Base-by-base conservation (phyloP, 139 green algal species). In the Raphidocelis subcapitata region DNA sequence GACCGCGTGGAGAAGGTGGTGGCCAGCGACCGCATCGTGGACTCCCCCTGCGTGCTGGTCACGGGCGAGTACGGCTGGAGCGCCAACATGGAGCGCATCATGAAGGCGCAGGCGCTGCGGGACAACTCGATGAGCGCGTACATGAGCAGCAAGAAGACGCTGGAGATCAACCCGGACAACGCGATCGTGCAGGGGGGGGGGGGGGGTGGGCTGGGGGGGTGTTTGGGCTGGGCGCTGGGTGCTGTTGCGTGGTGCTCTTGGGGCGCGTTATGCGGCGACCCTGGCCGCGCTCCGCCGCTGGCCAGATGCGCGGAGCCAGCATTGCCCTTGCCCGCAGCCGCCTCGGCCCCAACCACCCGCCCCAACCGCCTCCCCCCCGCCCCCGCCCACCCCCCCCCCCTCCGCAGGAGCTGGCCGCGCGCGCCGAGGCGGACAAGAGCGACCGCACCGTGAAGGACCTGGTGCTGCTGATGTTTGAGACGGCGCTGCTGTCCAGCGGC, bases 11-110 rank as follows among this genome's bases (percentile, higher is more conserved):
- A 87, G 67, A 89, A 89, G 86, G 87, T 97, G 35, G 84, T 97
- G 63, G 96, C 99, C 28, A 93, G 85, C n/a, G 94, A 99, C 76
- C 91, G 96, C 72, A 96, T 99, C 62, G 94, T 99, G 5, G 96
- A 99, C 88, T 96, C 90, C 23, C 96, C 96, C 12, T 99, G 96
- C 88, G 92, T 97, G 66, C 88, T 99, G 63, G 96, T 99, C n/a
- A 99, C 96, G 23, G 96, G 96, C 65, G 96, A 99, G 91, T 99
- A 99, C 77, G 96, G 96, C 70, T 99, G 96, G 96, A 90, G 67
- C 47, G 96, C 96, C 62, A 99, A 99, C 92, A 99, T 99, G 96
- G 96, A 99, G 91, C 90, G 96, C 67, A 99, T 99, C 88, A 99
- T 99, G 96, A 98, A 98, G 90, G 96, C 96, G 15, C 95, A 98